Conservation (phyloP, 768 basidiomycete genomes). For the Lentinula sp. region DNA sequence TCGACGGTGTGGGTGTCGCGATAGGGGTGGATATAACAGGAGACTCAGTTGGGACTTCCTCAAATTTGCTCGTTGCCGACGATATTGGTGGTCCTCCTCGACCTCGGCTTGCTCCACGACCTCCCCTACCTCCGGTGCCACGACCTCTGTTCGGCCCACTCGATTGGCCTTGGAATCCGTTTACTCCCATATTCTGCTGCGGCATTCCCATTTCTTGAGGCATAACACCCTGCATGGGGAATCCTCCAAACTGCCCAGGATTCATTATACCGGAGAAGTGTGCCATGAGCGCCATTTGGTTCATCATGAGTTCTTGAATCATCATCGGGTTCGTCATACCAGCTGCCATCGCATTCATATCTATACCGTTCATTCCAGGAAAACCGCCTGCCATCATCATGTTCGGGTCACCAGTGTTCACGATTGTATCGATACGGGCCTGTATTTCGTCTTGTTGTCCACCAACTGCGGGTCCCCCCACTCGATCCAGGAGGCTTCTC, state of each 20-base stretch:
- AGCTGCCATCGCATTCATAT: constrained; percentile 56
- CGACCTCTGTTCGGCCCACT: constrained; percentile 31
- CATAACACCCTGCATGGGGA: constrained; percentile 52
- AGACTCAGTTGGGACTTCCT: constrained; percentile 4
- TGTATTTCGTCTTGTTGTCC: constrained; percentile 59
- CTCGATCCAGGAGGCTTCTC: constrained; percentile 74
- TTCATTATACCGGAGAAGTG: constrained; percentile 85
- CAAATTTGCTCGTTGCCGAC: constrained; percentile 17
- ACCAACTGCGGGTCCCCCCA: constrained; percentile 53
- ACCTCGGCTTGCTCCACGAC: constrained; percentile 42
- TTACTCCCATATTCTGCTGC: constrained; percentile 32
- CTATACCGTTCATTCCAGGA: constrained; percentile 44
- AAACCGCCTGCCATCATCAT: constrained; percentile 49
- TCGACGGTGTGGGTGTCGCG: constrained; percentile 13
- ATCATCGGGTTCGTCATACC: constrained; percentile 59
- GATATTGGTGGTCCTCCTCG: constrained; percentile 34
- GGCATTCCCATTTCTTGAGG: constrained; percentile 49
- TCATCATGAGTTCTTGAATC: constrained; percentile 89
- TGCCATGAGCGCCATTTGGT: constrained; percentile 89
- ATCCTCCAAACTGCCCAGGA: constrained; percentile 52
- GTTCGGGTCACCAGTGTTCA: constrained; percentile 49
- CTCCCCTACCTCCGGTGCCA: constrained; percentile 35
- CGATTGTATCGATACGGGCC: constrained; percentile 74
- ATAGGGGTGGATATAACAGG: constrained; percentile 14
- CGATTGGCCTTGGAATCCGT: constrained; percentile 20